phyloP scores from a whole-genome alignment of 106 monocot species.

The Vanilla planifolia region DNA sequence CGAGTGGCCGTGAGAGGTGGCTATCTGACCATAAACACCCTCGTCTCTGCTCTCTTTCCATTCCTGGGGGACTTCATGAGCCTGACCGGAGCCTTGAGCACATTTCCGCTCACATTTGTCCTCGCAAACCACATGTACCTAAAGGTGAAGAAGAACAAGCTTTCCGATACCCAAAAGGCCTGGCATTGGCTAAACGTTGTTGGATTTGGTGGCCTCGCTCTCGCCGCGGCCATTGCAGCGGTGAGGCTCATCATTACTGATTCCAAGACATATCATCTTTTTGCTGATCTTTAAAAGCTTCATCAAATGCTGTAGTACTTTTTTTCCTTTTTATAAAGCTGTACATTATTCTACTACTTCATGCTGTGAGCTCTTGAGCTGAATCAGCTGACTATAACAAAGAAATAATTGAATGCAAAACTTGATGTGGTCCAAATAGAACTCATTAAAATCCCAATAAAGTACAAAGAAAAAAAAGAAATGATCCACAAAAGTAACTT shows the following conservation, averaged over 20 bases:
- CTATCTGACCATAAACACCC: slow-evolving; percentile 67
- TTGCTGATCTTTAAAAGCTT: slow-evolving; percentile 71
- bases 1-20: slow-evolving; percentile 74
- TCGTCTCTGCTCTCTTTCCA: slow-evolving; percentile 76
- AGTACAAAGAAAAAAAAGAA: background rate
- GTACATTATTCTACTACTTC: no score
- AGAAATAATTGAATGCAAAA: no score
- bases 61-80: slow-evolving; percentile 96
- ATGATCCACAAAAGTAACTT: background rate
- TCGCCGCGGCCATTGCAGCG: slow-evolving; percentile 51
- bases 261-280: slow-evolving; percentile 69
- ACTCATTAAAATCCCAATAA: no score
- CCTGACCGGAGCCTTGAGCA: slow-evolving; percentile 78
- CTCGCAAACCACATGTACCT: slow-evolving; percentile 94
- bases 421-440: no score
- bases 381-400: no score
- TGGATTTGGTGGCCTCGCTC: slow-evolving; percentile 55
- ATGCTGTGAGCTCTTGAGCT: no score
- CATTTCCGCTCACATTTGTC: slow-evolving; percentile 85
- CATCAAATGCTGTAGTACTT: no score
- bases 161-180: slow-evolving; percentile 27
- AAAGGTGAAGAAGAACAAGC: slow-evolving; percentile 54
- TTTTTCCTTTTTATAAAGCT: no score
- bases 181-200: slow-evolving; percentile 90
- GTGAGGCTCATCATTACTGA: slow-evolving; percentile 59